A percentile compares a stretch with the other conserved stretches of the same genome.
phyloP scores from a whole-genome alignment of 2,329 filamentous ascomycete species.

The Alternaria burnsii region DNA sequence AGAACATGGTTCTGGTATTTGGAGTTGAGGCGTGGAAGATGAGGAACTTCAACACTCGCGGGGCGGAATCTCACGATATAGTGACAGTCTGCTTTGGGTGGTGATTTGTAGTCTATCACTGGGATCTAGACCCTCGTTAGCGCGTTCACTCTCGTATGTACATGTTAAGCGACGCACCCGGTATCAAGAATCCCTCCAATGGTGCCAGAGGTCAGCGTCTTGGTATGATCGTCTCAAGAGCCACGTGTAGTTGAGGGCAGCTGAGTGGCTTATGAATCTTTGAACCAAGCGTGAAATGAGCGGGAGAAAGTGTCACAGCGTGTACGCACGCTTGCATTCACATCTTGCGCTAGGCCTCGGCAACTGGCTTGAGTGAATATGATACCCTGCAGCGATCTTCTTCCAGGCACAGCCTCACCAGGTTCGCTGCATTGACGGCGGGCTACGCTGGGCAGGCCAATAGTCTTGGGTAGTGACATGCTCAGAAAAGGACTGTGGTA shows the following conservation, averaged over 20 bases:
- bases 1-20: constrained; percentile 11
- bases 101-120: constrained; percentile 1
- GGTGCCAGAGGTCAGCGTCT: background rate
- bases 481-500: background rate
- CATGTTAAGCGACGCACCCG: background rate
- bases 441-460: constrained; percentile 1
- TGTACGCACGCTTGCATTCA: constrained; percentile 1
- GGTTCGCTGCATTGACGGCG: background rate
- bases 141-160: constrained; percentile 8
- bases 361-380: constrained; percentile 10
- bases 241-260: constrained; percentile 5
- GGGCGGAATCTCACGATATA: constrained; percentile 7
- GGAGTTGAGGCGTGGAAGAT: background rate
- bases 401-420: constrained; percentile 12
- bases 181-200: constrained; percentile 8
- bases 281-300: background rate
- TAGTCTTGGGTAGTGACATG: background rate
- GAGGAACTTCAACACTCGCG: background rate
- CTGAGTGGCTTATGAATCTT: constrained; percentile 4
- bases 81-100: constrained; percentile 9
- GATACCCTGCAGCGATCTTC: constrained; percentile 9
- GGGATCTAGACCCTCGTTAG: constrained; percentile 20
- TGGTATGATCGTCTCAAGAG: background rate
- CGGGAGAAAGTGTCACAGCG: background rate
- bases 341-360: constrained; percentile 4